phyloP scores from a whole-genome alignment of 2,329 filamentous ascomycete genomes.

The Ophiostoma montium region DNA sequence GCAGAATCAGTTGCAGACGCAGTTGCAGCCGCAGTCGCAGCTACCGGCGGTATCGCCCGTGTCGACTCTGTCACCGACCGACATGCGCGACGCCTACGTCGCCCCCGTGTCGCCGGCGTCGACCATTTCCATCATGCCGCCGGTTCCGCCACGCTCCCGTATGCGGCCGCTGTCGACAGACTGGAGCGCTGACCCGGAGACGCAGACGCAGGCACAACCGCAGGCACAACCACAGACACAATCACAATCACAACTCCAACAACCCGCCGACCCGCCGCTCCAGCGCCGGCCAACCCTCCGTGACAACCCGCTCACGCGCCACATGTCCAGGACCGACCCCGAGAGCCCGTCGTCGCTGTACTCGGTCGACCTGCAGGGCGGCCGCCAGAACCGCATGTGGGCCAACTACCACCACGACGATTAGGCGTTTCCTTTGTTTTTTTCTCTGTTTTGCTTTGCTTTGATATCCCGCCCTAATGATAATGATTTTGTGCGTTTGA shows the following conservation, averaged over 20 bases:
- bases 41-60: background rate
- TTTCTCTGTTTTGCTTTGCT: background rate
- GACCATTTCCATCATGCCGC: background rate
- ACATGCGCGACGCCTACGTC: no score
- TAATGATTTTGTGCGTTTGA: no score
- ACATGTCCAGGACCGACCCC: background rate
- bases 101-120: background rate
- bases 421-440: background rate
- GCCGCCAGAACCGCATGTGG: background rate
- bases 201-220: background rate
- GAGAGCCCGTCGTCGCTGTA: slow-evolving; percentile 3
- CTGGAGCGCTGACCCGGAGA: background rate
- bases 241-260: background rate
- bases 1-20: no score
- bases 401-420: background rate
- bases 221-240: background rate
- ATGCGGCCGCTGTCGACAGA: background rate
- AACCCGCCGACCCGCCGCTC: background rate
- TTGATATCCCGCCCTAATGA: background rate
- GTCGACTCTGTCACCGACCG: background rate
- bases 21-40: no score
- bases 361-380: slow-evolving; percentile 2
- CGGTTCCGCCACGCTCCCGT: slow-evolving; percentile 8
- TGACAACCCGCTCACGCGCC: background rate
- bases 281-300: background rate